Base-by-base conservation (phyloP, 176 grass and related monocot genomes). In the Lolium perenne region DNA sequence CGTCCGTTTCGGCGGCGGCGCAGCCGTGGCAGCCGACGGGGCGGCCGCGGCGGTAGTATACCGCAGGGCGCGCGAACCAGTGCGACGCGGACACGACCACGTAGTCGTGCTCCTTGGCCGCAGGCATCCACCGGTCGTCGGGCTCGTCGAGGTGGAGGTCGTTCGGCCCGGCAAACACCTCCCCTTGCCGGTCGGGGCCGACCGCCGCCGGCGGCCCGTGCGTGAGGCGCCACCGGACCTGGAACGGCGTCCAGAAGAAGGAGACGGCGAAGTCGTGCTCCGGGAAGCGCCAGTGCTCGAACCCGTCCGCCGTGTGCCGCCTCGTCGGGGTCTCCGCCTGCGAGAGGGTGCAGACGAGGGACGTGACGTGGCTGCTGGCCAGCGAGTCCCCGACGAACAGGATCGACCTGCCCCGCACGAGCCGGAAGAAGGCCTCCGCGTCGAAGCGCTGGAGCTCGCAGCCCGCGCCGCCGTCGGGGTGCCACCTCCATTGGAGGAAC, bases 221-320 rank as follows among this genome's bases (percentile, higher is more conserved):
- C 46, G 82, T 86, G 7, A 85, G 88, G 50, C 71, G 78, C 70
- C 95, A 94, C 59, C 83, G 83, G 16, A 97, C 89, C 67, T 74
- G 95, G 86, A 97, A 95, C 73, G 93, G 91, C 3, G 87, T 90
- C 95, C 95, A 95, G 85, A 97, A 90, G 76, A 95, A 86, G 4
- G 80, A 78, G 50, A 97, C 63, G 12, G 80, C 82, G 72, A 83
- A 50, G 16, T 43, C 80, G 77, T 93, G 86, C 47, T 83, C 88
- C 53, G 82, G 74, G 62, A 93, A 95, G 17, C 83, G 22, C 94
- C 94, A 95, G 29, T 23, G 21, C 82, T 92, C 87, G 54, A 95
- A 86, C 13, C 88, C 82, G 0, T 16, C 90, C 13, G 63, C 16
- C n/a, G 46, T 16, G 58, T 22, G 74, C 84, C 41, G 87, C 86